These are phyloP conservation scores for Claviceps monticola DNA, from an alignment of 2,329 filamentous ascomycete species.

Conservation along the genomic window DNA sequence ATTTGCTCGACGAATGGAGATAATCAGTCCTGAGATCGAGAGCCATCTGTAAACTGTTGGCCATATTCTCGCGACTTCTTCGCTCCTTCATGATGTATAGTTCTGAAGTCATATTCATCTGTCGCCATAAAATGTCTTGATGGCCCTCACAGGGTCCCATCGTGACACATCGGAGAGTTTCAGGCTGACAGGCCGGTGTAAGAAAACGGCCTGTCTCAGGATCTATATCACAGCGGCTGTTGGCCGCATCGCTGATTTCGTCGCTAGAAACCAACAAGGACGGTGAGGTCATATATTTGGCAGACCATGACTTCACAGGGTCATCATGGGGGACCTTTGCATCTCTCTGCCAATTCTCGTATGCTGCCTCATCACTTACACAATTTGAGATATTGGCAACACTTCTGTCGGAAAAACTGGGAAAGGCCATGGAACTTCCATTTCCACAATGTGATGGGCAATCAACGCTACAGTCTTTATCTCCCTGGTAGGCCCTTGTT, in stretches of 20 bases:
- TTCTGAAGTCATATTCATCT: conserved; percentile 15
- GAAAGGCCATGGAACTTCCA: background rate
- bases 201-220: conserved; percentile 22
- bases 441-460: background rate
- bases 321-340: background rate
- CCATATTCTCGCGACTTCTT: conserved; percentile 10
- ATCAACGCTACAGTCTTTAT: background rate
- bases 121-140: conserved; percentile 14
- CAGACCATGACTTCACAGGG: conserved; percentile 1
- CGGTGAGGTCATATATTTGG: background rate
- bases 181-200: conserved; percentile 18
- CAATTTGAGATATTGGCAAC: background rate
- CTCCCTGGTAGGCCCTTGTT: background rate
- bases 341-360: background rate
- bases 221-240: conserved; percentile 21
- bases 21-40: background rate
- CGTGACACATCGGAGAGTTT: conserved; percentile 11
- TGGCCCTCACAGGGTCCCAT: conserved; percentile 4
- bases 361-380: background rate
- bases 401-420: background rate
- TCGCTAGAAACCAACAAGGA: background rate
- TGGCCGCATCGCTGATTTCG: background rate
- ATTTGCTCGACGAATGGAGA: background rate
- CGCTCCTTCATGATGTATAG: conserved; percentile 14
- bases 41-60: background rate